Percentiles rank a stretch among this genome's conserved stretches.
Evolutionary conservation across 2,329 filamentous ascomycete species (phyloP).

Genomic region (Sclerotiophoma versabilis): DNA sequence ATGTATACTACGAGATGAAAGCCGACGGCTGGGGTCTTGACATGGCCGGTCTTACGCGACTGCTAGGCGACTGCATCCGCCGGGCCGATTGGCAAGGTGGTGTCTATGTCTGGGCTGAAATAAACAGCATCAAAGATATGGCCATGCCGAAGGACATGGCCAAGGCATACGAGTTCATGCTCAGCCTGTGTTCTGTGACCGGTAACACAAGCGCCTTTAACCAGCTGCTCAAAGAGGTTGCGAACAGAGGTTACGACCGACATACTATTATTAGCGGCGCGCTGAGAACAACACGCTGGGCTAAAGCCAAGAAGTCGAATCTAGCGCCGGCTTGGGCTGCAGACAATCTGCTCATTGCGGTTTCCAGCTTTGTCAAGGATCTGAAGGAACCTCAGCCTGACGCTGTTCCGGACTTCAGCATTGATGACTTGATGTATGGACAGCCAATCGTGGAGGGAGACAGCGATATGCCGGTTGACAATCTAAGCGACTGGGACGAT

Average conservation of each 20-base stretch:
- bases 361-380: slow-evolving; percentile 34
- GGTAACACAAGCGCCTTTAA: slow-evolving; percentile 44
- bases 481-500: slow-evolving; percentile 15
- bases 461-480: slow-evolving; percentile 2
- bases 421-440: slow-evolving; percentile 14
- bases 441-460: slow-evolving; percentile 6
- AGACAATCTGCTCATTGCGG: slow-evolving; percentile 44
- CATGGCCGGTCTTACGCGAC: slow-evolving; percentile 46
- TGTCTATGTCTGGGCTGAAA: slow-evolving; percentile 53
- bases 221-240: slow-evolving; percentile 39
- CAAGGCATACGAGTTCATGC: slow-evolving; percentile 42
- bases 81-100: slow-evolving; percentile 47
- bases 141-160: slow-evolving; percentile 31
- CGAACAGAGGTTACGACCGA: slow-evolving; percentile 32
- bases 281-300: slow-evolving; percentile 20
- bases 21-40: slow-evolving; percentile 56
- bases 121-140: slow-evolving; percentile 41
- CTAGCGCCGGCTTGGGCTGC: slow-evolving; percentile 40
- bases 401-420: slow-evolving; percentile 1
- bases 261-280: slow-evolving; percentile 33
- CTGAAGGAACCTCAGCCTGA: slow-evolving; percentile 3
- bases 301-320: slow-evolving; percentile 21
- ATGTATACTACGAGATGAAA: slow-evolving; percentile 53
- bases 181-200: slow-evolving; percentile 42
- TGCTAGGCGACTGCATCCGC: slow-evolving; percentile 52